Conservation (phyloP, 2,329 filamentous ascomycete genomes). For the Epichloe typhina region DNA sequence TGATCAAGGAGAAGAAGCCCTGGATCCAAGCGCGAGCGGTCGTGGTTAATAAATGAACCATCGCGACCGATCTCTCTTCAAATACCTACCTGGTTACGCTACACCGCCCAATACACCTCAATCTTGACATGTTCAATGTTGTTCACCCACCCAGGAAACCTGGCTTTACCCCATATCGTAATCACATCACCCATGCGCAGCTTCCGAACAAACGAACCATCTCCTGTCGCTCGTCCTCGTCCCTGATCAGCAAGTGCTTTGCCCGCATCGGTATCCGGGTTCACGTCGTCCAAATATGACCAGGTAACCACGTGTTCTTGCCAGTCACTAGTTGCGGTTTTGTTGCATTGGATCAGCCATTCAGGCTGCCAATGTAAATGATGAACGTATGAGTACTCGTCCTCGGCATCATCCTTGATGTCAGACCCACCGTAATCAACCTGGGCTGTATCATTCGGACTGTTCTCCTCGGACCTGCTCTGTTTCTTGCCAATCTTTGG, state of each 20-base stretch:
- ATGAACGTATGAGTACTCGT: constrained; percentile 23
- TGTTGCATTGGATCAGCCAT: constrained; percentile 36
- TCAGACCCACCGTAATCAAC: not conserved
- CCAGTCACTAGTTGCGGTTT: constrained; percentile 19
- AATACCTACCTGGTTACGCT: constrained; percentile 14
- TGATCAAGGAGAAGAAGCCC: too few relatives aligned
- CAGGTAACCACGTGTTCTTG: constrained; percentile 37
- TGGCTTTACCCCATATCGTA: constrained; percentile 47
- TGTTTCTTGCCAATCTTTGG: constrained; percentile 14
- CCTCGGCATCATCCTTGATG: constrained; percentile 1
- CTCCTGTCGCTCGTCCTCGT: constrained; percentile 35
- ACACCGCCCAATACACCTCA: constrained; percentile 46
- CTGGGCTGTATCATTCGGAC: not conserved
- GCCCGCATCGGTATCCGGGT: constrained; percentile 28
- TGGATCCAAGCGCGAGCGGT: too few relatives aligned
- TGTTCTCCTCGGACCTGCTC: not conserved
- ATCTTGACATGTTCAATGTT: constrained; percentile 34
- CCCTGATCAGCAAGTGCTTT: constrained; percentile 28
- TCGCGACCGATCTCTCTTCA: too few relatives aligned
- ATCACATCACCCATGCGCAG: constrained; percentile 47
- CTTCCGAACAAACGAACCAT: constrained; percentile 41
- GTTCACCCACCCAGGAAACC: constrained; percentile 43
- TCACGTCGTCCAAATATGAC: constrained; percentile 35
- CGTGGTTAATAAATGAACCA: too few relatives aligned
- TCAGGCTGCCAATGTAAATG: constrained; percentile 20